Evolutionary conservation across 1,139 yeast genomes (phyloP).

Genomic region (Yamadazyma atlantica): DNA sequence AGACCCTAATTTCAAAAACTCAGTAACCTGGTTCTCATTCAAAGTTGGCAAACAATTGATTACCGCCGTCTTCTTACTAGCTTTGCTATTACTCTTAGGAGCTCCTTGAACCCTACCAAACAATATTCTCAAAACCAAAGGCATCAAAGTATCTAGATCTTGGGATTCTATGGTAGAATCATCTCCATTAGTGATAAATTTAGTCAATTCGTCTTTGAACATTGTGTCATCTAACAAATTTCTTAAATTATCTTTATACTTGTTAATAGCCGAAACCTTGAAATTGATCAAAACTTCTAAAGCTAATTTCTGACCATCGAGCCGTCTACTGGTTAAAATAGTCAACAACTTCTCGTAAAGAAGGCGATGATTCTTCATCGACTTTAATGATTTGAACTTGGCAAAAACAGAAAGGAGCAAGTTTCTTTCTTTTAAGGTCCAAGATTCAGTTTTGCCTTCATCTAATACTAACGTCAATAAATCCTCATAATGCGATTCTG

Average conservation of each 20-base stretch:
- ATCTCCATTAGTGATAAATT: slow-evolving; percentile 54
- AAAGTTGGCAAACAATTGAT: slow-evolving; percentile 68
- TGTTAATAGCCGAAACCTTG: slow-evolving; percentile 56
- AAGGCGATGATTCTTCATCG: slow-evolving; percentile 48
- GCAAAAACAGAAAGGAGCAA: slow-evolving; percentile 62
- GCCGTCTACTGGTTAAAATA: slow-evolving; percentile 61
- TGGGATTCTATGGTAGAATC: slow-evolving; percentile 55
- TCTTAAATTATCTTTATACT: slow-evolving; percentile 70
- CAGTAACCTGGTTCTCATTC: slow-evolving; percentile 49
- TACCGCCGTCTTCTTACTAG: slow-evolving; percentile 75
- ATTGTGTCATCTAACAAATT: slow-evolving; percentile 80
- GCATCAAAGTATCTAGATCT: slow-evolving; percentile 64
- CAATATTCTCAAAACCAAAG: slow-evolving; percentile 71
- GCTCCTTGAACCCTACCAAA: slow-evolving; percentile 81
- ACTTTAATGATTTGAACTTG: slow-evolving; percentile 62
- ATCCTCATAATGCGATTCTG: slow-evolving; percentile 57
- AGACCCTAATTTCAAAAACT: slow-evolving; percentile 64
- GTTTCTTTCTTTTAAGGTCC: slow-evolving; percentile 66
- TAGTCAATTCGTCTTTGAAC: slow-evolving; percentile 81
- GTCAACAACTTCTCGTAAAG: slow-evolving; percentile 55
- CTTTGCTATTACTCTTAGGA: slow-evolving; percentile 61
- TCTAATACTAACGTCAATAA: slow-evolving; percentile 57
- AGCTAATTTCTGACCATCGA: slow-evolving; percentile 70
- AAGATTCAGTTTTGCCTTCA: slow-evolving; percentile 24
- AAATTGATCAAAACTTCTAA: slow-evolving; percentile 69